These are phyloP conservation scores for Ustilago nuda DNA, from an alignment of 1,284 basidiomycete genomes.

Conservation along the genomic window DNA sequence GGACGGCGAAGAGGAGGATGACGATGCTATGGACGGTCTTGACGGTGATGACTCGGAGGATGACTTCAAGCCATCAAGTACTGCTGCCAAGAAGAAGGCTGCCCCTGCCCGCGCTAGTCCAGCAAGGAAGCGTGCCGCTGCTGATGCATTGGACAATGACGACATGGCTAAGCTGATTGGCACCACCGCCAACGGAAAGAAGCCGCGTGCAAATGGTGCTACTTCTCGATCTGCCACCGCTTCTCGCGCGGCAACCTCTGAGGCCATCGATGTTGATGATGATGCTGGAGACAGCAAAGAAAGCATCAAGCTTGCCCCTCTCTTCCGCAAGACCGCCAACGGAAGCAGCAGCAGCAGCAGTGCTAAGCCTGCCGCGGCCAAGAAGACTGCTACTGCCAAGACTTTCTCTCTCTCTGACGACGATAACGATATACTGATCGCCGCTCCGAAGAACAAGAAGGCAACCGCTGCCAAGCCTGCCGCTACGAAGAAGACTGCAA, in stretches of 20 bases:
- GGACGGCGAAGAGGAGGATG: conserved; percentile 72
- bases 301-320: conserved; percentile 34
- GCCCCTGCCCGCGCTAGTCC: conserved; percentile 30
- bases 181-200: conserved; percentile 35
- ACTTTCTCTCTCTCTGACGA: conserved; percentile 45
- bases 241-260: conserved; percentile 43
- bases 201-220: conserved; percentile 25
- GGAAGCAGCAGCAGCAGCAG: conserved; percentile 13
- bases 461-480: conserved; percentile 26
- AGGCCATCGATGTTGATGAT: conserved; percentile 29
- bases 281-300: conserved; percentile 23
- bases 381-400: conserved; percentile 28
- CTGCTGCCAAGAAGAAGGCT: conserved; percentile 40
- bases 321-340: conserved; percentile 32
- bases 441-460: conserved; percentile 40
- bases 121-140: conserved; percentile 37
- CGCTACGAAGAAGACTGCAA: conserved; percentile 31
- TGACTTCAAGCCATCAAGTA: conserved; percentile 49
- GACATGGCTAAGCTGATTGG: conserved; percentile 33
- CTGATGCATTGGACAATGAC: conserved; percentile 45
- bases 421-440: conserved; percentile 40
- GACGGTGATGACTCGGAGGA: conserved; percentile 55
- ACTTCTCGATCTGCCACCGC: conserved; percentile 21
- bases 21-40: conserved; percentile 30
- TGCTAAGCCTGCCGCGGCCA: conserved; percentile 16